phyloP scores from a whole-genome alignment of 1,139 yeast genomes.

The Torulaspora pretoriensis region DNA sequence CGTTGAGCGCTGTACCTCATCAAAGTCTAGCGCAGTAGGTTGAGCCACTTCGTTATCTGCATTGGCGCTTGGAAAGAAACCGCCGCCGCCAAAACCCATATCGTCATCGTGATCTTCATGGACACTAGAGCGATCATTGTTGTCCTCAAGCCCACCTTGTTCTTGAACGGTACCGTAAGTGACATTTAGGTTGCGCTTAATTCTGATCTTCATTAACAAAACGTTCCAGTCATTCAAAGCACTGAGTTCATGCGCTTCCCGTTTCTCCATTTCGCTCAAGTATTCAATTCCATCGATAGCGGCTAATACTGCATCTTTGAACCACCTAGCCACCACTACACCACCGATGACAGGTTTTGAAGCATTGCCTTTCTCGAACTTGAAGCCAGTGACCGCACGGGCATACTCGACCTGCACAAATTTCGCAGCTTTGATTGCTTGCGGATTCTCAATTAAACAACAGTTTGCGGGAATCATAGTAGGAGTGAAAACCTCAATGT shows the following conservation, averaged over 20 bases:
- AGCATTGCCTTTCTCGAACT: constrained; percentile 47
- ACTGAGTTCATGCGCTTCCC: constrained; percentile 44
- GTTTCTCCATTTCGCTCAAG: constrained; percentile 44
- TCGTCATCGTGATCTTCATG: constrained; percentile 7
- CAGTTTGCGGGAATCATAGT: constrained; percentile 85
- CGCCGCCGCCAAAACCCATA: constrained; percentile 19
- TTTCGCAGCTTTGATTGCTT: constrained; percentile 66
- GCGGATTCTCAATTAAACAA: constrained; percentile 51
- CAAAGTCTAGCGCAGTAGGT: constrained; percentile 5
- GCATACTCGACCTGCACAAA: constrained; percentile 74
- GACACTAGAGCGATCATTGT: constrained; percentile 7
- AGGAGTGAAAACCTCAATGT: constrained; percentile 71
- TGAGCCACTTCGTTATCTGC: constrained; percentile 1
- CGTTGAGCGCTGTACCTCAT: constrained; percentile 1
- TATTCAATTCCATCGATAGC: constrained; percentile 57
- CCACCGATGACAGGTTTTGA: constrained; percentile 75
- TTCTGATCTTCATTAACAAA: constrained; percentile 65
- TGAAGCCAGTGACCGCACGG: constrained; percentile 82
- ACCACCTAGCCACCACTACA: constrained; percentile 63
- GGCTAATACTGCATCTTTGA: constrained; percentile 58
- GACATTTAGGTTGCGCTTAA: constrained; percentile 59
- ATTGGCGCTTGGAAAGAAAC: constrained; percentile 25
- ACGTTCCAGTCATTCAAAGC: constrained; percentile 72
- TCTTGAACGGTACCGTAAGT: constrained; percentile 56
- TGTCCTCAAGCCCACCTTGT: not conserved